Evolutionary conservation across 2,329 filamentous ascomycete genomes (phyloP).

Genomic region (Colletotrichum lindemuthianum): DNA sequence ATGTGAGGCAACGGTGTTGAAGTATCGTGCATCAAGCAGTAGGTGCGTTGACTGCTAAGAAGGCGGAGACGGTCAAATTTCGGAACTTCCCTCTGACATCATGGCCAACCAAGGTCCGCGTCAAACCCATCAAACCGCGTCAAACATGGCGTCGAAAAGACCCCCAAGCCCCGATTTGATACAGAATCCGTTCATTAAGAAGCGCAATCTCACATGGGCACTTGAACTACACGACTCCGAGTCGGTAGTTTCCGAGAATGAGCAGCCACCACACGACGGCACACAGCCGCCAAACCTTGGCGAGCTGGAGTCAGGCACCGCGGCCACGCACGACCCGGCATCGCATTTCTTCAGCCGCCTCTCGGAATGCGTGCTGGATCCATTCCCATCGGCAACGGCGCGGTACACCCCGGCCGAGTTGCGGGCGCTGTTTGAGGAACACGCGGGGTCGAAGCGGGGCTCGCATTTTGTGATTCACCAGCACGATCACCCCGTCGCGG

Average conservation of each 20-base stretch:
- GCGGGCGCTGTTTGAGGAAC: slow-evolving; percentile 48
- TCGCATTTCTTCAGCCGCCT: slow-evolving; percentile 50
- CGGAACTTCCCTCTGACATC: not conserved
- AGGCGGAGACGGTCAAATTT: not conserved
- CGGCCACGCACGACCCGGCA: slow-evolving; percentile 51
- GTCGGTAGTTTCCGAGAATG: not conserved
- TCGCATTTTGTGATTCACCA: slow-evolving; percentile 77
- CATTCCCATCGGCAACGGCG: slow-evolving; percentile 40
- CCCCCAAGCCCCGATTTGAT: slow-evolving; percentile 48
- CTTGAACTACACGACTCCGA: slow-evolving; percentile 40
- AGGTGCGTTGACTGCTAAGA: not conserved
- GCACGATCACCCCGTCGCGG: slow-evolving; percentile 77
- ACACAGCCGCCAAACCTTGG: slow-evolving; percentile 34
- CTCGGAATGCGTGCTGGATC: slow-evolving; percentile 38
- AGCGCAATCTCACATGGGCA: slow-evolving; percentile 56
- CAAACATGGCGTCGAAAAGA: slow-evolving; percentile 44
- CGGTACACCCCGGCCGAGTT: slow-evolving; percentile 47
- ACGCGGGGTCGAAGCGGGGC: slow-evolving; percentile 45
- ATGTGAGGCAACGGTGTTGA: not conserved
- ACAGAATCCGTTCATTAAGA: slow-evolving; percentile 59
- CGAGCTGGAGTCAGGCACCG: slow-evolving; percentile 52
- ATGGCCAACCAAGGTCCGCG: not conserved
- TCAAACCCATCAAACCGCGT: too few relatives aligned
- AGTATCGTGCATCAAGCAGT: not conserved
- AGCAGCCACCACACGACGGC: not conserved